Evolutionary conservation across 768 basidiomycete genomes (phyloP).

Genomic region (Amanita fuliginea): DNA sequence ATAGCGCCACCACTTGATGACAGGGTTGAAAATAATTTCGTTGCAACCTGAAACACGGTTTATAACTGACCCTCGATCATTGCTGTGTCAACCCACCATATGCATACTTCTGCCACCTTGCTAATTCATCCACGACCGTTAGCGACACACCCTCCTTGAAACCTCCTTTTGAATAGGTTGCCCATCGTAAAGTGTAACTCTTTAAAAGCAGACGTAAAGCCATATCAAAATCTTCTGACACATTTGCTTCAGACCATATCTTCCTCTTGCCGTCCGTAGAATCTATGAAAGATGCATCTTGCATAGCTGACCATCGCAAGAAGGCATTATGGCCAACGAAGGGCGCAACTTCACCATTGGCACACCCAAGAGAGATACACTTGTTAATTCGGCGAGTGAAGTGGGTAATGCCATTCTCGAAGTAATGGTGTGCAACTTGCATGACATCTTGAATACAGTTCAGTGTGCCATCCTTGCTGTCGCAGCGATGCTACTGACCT

Average conservation of each 20-base stretch:
- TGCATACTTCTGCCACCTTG: constrained; percentile 78
- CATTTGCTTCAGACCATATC: constrained; percentile 69
- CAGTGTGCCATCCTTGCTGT: background rate
- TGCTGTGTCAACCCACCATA: constrained; percentile 27
- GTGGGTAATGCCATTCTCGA: constrained; percentile 83
- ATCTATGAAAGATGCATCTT: constrained; percentile 73
- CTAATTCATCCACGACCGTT: constrained; percentile 81
- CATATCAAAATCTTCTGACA: constrained; percentile 76
- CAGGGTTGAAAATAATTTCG: constrained; percentile 79
- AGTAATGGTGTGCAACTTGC: constrained; percentile 83
- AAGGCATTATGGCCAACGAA: constrained; percentile 87
- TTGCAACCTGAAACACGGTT: constrained; percentile 35
- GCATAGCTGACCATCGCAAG: constrained; percentile 76
- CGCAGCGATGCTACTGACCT: constrained; percentile 24
- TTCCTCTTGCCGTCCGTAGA: constrained; percentile 48
- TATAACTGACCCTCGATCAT: background rate
- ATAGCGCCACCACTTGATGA: constrained; percentile 61
- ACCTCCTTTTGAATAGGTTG: constrained; percentile 72
- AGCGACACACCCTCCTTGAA: constrained; percentile 88
- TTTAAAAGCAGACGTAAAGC: constrained; percentile 57
- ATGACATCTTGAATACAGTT: constrained; percentile 46
- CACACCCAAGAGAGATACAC: constrained; percentile 66
- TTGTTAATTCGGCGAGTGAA: constrained; percentile 86
- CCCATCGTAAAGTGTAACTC: constrained; percentile 71
- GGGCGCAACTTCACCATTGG: constrained; percentile 74